These are phyloP conservation scores for Cercospora berteroae DNA, from an alignment of 2,329 filamentous ascomycete species.

Conservation along the genomic window DNA sequence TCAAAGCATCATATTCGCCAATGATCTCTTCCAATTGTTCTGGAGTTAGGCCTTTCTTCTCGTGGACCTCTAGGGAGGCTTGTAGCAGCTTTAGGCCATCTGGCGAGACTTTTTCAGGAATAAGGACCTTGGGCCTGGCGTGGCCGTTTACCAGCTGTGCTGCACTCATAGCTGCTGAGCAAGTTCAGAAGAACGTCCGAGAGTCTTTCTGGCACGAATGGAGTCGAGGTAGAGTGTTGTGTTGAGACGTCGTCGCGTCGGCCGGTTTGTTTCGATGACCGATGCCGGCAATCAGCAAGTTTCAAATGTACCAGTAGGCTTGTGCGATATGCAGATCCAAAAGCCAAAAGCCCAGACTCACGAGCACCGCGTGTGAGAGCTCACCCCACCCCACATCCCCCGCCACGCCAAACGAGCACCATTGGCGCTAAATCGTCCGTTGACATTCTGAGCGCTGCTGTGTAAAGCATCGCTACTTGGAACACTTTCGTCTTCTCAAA, in stretches of 20 bases:
- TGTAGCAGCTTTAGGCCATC: conserved; percentile 71
- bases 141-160: conserved; percentile 13
- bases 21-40: conserved; percentile 67
- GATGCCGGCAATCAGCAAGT: conserved; percentile 8
- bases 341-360: conserved; percentile 10
- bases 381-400: conserved; percentile 7
- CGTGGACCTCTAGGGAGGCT: conserved; percentile 67
- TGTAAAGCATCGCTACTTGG: not conserved
- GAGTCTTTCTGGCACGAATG: not conserved
- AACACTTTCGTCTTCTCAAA: conserved; percentile 24
- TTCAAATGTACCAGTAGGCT: not conserved
- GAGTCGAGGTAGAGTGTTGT: not conserved
- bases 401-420: not conserved
- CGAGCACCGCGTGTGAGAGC: not conserved
- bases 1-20: conserved; percentile 69
- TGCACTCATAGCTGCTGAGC: conserved; percentile 14
- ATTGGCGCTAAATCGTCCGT: not conserved
- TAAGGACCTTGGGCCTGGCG: conserved; percentile 57
- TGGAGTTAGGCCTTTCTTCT: conserved; percentile 60
- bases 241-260: not conserved
- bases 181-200: not conserved
- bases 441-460: not conserved
- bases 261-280: conserved; percentile 3
- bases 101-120: conserved; percentile 76
- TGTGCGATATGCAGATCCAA: conserved; percentile 3